phyloP scores from a whole-genome alignment of 352 stramenopile species.

The Halophytophthora polymorphica region DNA sequence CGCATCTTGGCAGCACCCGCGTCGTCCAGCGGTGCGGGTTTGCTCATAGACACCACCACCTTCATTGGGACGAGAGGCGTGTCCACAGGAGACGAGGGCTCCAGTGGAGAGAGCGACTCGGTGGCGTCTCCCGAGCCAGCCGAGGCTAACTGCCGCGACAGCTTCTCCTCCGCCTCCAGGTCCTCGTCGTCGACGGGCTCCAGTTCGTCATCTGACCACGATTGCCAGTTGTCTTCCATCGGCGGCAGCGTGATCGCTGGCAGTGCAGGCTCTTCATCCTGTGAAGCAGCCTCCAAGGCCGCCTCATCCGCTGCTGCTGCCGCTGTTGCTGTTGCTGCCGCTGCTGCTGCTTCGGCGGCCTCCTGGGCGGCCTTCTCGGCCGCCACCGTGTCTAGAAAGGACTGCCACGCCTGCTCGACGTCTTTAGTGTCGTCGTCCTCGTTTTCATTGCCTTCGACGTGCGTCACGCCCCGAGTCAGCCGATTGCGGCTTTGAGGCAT shows the following conservation, averaged over 20 bases:
- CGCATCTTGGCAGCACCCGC: too few relatives aligned
- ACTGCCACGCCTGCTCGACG: conserved; percentile 55
- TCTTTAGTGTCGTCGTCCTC: conserved; percentile 59
- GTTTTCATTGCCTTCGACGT: conserved; percentile 23
- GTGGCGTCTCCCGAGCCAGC: background rate
- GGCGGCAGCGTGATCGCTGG: conserved; percentile 2
- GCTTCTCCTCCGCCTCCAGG: conserved; percentile 5
- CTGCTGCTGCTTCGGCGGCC: background rate
- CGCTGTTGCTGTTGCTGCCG: conserved; percentile 5
- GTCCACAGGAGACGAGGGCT: background rate
- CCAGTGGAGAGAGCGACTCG: conserved; percentile 3
- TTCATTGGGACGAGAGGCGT: conserved; percentile 16
- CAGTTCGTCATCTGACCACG: conserved; percentile 29
- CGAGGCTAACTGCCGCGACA: conserved; percentile 4
- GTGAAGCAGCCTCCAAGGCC: background rate
- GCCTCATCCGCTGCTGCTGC: background rate
- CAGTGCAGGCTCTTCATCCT: background rate
- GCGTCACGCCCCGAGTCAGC: conserved; percentile 8
- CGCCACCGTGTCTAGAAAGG: conserved; percentile 47
- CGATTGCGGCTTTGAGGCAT: conserved; percentile 15
- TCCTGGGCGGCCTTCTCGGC: conserved; percentile 13
- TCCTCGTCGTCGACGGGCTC: conserved; percentile 12
- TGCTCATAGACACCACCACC: conserved; percentile 17
- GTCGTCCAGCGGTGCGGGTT: background rate
- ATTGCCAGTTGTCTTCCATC: conserved; percentile 24